phyloP scores from a whole-genome alignment of 306 rosid genomes.

The Casuarina glauca region DNA sequence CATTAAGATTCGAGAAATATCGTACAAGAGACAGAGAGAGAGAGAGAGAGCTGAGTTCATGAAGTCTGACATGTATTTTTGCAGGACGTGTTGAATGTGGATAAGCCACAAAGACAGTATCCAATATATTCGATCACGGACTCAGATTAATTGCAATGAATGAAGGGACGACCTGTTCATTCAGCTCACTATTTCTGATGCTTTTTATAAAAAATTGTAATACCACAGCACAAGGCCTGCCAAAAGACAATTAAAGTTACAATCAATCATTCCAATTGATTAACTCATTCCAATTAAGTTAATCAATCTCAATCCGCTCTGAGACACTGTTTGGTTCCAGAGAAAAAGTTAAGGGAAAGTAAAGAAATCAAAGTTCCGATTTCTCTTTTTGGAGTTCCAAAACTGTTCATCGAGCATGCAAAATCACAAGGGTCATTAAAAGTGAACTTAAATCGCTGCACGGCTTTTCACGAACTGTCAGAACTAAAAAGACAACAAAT shows the following conservation, averaged over 20 bases:
- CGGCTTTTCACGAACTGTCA: too few species aligned
- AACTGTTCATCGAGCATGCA: too few species aligned
- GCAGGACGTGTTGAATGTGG: conserved; percentile 29
- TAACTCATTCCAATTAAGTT: neutral
- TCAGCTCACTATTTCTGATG: conserved; percentile 12
- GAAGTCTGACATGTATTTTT: conserved; percentile 34
- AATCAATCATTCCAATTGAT: too few species aligned
- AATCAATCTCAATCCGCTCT: neutral
- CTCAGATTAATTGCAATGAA: conserved; percentile 39
- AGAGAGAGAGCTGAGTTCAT: conserved; percentile 17
- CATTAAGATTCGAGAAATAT: conserved; percentile 12
- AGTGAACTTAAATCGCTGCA: too few species aligned
- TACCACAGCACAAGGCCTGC: conserved; percentile 22
- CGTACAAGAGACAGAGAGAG: neutral
- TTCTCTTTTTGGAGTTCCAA: neutral
- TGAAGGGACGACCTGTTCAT: conserved; percentile 38
- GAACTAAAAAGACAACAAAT: too few species aligned
- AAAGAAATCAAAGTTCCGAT: neutral
- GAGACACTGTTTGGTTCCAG: conserved; percentile 15
- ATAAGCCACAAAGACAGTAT: conserved; percentile 24
- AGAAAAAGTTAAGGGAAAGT: conserved; percentile 19
- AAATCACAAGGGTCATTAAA: too few species aligned
- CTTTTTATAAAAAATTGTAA: neutral
- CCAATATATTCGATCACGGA: conserved; percentile 41
- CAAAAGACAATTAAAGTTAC: neutral